Conservation (phyloP, 2,329 filamentous ascomycete species). For the Arachnopeziza araneosa region DNA sequence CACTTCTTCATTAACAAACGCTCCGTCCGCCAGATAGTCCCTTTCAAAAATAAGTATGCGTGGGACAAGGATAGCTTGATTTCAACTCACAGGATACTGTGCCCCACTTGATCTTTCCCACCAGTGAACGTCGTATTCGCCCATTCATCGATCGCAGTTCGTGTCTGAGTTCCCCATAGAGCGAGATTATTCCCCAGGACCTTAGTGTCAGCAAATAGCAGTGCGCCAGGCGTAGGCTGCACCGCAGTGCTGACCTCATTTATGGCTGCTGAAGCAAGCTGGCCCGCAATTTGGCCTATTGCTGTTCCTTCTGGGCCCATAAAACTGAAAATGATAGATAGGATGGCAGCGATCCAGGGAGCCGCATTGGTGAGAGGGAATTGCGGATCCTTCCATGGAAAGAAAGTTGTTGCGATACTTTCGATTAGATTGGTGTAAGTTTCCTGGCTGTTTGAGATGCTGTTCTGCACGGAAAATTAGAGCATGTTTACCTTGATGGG, state of each 20-base stretch:
- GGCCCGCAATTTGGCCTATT: background rate
- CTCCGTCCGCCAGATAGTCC: background rate
- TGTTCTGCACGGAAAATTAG: background rate
- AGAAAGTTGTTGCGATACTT: background rate
- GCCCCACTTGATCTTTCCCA: conserved; percentile 1
- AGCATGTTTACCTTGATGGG: background rate
- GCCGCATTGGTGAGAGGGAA: background rate
- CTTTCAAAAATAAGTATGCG: background rate
- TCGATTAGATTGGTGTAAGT: conserved; percentile 1
- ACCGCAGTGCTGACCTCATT: background rate
- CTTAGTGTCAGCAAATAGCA: background rate
- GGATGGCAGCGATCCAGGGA: background rate
- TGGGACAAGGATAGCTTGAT: background rate
- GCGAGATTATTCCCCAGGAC: background rate
- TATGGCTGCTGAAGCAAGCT: background rate
- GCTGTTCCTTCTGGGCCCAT: background rate
- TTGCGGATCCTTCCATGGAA: conserved; percentile 2
- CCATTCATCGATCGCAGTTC: background rate
- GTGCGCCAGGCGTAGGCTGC: background rate
- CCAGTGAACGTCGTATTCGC: background rate
- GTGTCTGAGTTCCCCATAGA: background rate
- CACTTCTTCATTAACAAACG: background rate
- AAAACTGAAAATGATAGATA: background rate
- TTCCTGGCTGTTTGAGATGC: background rate
- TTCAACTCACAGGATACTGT: background rate